Base-by-base conservation (phyloP, 208 protist genomes). In the Trypanosoma avium region DNA sequence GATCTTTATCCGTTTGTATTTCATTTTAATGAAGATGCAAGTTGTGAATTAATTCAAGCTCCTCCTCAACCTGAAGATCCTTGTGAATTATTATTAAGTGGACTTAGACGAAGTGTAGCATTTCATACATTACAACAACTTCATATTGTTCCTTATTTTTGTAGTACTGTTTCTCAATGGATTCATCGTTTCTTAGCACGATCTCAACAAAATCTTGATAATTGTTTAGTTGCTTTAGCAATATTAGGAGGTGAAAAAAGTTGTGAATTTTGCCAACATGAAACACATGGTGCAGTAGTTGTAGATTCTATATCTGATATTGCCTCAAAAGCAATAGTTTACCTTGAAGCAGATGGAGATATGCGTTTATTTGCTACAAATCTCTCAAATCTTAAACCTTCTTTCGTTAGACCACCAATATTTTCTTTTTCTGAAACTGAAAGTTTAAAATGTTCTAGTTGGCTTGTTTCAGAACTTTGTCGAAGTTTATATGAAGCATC, bases 21-120 rank as follows among this genome's bases (percentile, higher is more conserved):
- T 58, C 85, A 81, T 76, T 97, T 90, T 65, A 97, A 97, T 76
- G 82, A 92, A 8, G 88, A 94, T 61, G 88, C 88, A 15, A 79
- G 75, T 36, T 94, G 88, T 69, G 91, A 96, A 65, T 82, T 96
- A 22, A 61, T 94, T 46, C 58, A 76, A 17, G 75, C 78, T 19
- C 80, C 86, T 19, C 36, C 71, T n/a, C 46, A 77, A n/a, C 49
- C 58, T 10, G 73, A 93, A 24, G 79, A 88, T 42, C 75, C 75
- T 15, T 69, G 71, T 27, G 78, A 88, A 46, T 54, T 76, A 48
- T 82, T 82, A 73, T 52, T 82, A 10, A 76, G 70, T 52, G 71
- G 55, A 21, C 64, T 93, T 19, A 81, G 82, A 1, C 90, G 86
- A 30, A 90, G 87, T 65, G 59, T 81, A 2, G 88, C 87, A 2